Base-by-base conservation (phyloP, 129 eudicot species). In the Flaveria robusta region DNA sequence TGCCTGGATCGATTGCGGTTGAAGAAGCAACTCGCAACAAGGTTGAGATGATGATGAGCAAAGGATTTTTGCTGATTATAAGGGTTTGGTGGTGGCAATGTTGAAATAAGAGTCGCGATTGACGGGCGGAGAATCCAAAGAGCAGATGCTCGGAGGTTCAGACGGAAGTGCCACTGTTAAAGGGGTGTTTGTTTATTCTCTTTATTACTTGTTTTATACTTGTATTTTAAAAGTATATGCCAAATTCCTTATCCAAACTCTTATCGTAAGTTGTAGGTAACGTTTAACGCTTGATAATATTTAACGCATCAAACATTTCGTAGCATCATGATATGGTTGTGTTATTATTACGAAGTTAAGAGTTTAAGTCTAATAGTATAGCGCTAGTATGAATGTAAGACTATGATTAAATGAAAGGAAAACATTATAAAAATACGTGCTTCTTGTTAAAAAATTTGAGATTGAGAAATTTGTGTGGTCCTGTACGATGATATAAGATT, bases 61-160 rank as follows among this genome's bases (percentile, higher is more conserved):
- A 3, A 27, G 62, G 62, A 9, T 59, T 43, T 23, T 24, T 34
- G 42, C 9, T 9, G 66, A 72, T 10, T n/a, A 14, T n/a, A 72
- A 31, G 23, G 69, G 39, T 64, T 31, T 39, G 18, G 6, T 45
- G 2, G 22, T n/a, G 39, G 49, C 10, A 50, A 51, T 24, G 70
- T 64, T 64, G 20, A 64, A 41, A 65, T n/a, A 54, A 19, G 58
- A 45, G 34, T 22, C 11, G 49, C 2, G 59, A 23, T 50, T 39
- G 60, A 68, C 52, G 49, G 34, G 58, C 60, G 54, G 68, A 58
- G 63, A 56, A 60, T 39, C 26, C 68, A 15, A 34, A 39, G 71
- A 37, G 49, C 16, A 66, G 62, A 43, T 12, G 64, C 46, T 72
- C 39, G 66, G 41, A 70, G 60, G 23, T 72, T 56, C 41, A 72